phyloP scores from a whole-genome alignment of 2,329 filamentous ascomycete species.

The Aspergillus sp. region DNA sequence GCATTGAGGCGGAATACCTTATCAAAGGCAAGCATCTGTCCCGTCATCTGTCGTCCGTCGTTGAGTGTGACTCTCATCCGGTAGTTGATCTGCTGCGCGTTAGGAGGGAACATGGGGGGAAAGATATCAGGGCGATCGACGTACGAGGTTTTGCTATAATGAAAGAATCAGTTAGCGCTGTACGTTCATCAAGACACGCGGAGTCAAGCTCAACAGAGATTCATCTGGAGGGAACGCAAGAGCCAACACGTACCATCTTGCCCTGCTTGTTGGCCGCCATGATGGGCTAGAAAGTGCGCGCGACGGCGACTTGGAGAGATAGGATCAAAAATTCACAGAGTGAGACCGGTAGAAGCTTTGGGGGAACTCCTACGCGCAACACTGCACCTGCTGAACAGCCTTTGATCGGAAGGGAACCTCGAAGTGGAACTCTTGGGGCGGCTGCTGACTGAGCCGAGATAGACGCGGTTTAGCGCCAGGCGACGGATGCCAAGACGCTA shows the following conservation, averaged over 20 bases:
- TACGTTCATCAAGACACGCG: neutral
- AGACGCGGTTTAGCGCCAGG: conserved; percentile 25
- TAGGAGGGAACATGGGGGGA: conserved; percentile 12
- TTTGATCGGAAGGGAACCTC: conserved; percentile 5
- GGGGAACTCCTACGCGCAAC: conserved; percentile 15
- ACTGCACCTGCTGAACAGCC: no score
- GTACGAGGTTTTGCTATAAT: conserved; percentile 63
- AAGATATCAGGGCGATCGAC: conserved; percentile 23
- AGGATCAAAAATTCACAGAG: conserved; percentile 22
- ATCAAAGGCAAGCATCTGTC: conserved; percentile 97
- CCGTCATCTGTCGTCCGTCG: conserved; percentile 93
- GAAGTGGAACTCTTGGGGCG: conserved; percentile 11
- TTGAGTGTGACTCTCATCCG: conserved; percentile 96
- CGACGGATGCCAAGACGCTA: conserved; percentile 32
- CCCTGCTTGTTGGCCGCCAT: conserved; percentile 86
- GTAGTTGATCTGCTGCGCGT: conserved; percentile 88
- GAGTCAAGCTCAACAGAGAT: conserved; percentile 11
- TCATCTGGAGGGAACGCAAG: neutral
- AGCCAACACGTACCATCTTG: conserved; percentile 82
- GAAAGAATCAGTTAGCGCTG: conserved; percentile 53
- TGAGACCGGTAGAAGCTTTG: conserved; percentile 17
- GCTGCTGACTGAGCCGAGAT: conserved; percentile 2
- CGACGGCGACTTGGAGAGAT: conserved; percentile 43
- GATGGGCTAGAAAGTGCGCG: conserved; percentile 36
- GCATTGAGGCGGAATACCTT: conserved; percentile 58